A percentile compares a stretch with the other conserved stretches of the same genome.
Evolutionary conservation across 164 flowering plant species (phyloP).

Genomic region (Echeveria elegans): DNA sequence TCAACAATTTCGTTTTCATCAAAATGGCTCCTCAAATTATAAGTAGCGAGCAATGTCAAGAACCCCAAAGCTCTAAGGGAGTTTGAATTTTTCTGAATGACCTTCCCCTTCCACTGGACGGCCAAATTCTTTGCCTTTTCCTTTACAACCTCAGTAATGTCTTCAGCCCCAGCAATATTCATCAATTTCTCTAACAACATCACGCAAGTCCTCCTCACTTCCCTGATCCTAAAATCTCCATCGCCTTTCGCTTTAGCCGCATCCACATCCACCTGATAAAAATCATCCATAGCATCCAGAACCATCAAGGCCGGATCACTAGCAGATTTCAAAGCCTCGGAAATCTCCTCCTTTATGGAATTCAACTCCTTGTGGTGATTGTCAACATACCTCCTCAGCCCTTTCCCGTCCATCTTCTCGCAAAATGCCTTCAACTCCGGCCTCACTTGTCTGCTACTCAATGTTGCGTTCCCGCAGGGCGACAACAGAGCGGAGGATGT

Average conservation of each 20-base stretch:
- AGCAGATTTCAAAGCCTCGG: conserved; percentile 28
- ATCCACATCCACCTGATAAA: conserved; percentile 9
- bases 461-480: too few species aligned
- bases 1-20: conserved; percentile 33
- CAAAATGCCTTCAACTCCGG: conserved; percentile 38
- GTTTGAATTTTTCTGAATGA: conserved; percentile 16
- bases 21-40: conserved; percentile 30
- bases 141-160: conserved; percentile 19
- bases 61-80: conserved; percentile 34
- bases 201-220: conserved; percentile 27
- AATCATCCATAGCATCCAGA: conserved; percentile 49
- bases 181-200: conserved; percentile 39
- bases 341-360: conserved; percentile 28
- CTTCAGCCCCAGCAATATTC: conserved; percentile 12
- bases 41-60: conserved; percentile 45
- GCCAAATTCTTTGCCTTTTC: conserved; percentile 43
- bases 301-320: conserved; percentile 47
- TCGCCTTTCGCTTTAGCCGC: conserved; percentile 6
- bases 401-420: conserved; percentile 44
- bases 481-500: too few species aligned
- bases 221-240: conserved; percentile 15
- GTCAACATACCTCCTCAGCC: conserved; percentile 30
- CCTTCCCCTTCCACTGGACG: conserved; percentile 42
- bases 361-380: conserved; percentile 21
- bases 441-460: conserved; percentile 17